Conservation (phyloP, 2,329 filamentous ascomycete genomes). For the Cryphonectria japonica region DNA sequence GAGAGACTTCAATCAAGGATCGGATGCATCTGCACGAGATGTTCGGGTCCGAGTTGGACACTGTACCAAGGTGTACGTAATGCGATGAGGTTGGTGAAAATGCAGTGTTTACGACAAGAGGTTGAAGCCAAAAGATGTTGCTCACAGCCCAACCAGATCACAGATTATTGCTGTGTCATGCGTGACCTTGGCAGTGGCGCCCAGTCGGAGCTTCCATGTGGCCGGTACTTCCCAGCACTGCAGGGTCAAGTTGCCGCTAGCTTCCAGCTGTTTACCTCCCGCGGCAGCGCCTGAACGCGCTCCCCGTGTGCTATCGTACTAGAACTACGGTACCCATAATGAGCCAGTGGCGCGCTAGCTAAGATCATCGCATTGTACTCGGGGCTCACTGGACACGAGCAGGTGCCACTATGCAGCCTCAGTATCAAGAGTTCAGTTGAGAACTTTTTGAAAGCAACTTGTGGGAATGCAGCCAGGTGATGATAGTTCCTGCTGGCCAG, state of each 20-base stretch:
- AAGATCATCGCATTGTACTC: not conserved
- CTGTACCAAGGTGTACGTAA: slow-evolving; percentile 27
- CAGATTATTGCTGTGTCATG: slow-evolving; percentile 17
- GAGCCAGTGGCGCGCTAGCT: not conserved
- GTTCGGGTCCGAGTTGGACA: slow-evolving; percentile 20
- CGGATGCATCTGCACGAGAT: slow-evolving; percentile 24
- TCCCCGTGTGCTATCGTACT: not conserved
- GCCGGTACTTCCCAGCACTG: slow-evolving; percentile 1
- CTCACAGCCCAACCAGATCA: slow-evolving; percentile 1
- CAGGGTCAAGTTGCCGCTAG: not conserved
- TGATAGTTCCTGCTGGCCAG: not conserved
- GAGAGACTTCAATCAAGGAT: slow-evolving; percentile 17
- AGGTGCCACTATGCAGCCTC: not conserved
- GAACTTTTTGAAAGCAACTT: not conserved
- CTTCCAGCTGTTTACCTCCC: not conserved
- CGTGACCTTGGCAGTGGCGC: slow-evolving; percentile 5
- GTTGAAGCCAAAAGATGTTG: slow-evolving; percentile 6
- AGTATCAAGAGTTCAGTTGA: not conserved
- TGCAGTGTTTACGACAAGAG: slow-evolving; percentile 16
- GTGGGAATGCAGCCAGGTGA: not conserved
- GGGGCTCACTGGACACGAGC: not conserved
- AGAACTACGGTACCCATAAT: not conserved
- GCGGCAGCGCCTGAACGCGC: slow-evolving; percentile 3
- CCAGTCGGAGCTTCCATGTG: slow-evolving; percentile 11
- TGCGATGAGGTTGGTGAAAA: slow-evolving; percentile 22